Evolutionary conservation across 257 asterid species (phyloP), one percentile per base, ranked within the genome.

Genomic region (Datura wrightii): DNA sequence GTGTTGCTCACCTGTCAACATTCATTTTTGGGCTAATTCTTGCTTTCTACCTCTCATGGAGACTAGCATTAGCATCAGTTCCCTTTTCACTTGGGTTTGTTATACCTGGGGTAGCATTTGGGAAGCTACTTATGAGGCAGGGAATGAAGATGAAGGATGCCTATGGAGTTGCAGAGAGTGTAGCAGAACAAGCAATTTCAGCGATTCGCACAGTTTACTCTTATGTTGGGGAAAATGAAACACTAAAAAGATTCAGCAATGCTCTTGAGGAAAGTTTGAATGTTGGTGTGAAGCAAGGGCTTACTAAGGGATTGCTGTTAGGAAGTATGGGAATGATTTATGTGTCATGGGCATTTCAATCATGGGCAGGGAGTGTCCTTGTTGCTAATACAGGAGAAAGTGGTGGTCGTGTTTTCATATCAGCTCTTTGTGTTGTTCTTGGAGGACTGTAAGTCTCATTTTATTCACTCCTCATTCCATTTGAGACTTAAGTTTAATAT

Each of bases 281-380:
- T 5, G 89, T 93, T 4, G 97, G 98, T 2, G 88, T 93, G 62
- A 93, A 89, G 79, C 92, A 88, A 84, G 98, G 98, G 3, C 55
- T 92, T 4, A 86, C 92, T 19, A 93, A 94, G 85, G 98, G 97
- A 42, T 42, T 92, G 53, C 86, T 93, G 97, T 93, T 93, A n/a
- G 98, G 98, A 63, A 94, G 98, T 90, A 91, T 88, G 87, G 98
- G 94, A 59, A 88, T 89, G 42, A 85, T 93, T 65, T 94, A 86
- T 63, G 93, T 90, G 41, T 84, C 94, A 6, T 94, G 97, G 98
- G 94, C 94, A 1, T 94, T 94, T 87, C 94, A 91, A 55, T 86
- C 92, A 14, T 94, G 97, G 98, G 96, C 91, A 0, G 98, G 97
- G 10, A 93, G 97, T 71, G 10, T 92, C 24, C 95, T 94, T 53